Evolutionary conservation across 2,329 filamentous ascomycete species (phyloP), one percentile per base, ranked within the genome.

Genomic region (Pseudogymnoascus sp.): DNA sequence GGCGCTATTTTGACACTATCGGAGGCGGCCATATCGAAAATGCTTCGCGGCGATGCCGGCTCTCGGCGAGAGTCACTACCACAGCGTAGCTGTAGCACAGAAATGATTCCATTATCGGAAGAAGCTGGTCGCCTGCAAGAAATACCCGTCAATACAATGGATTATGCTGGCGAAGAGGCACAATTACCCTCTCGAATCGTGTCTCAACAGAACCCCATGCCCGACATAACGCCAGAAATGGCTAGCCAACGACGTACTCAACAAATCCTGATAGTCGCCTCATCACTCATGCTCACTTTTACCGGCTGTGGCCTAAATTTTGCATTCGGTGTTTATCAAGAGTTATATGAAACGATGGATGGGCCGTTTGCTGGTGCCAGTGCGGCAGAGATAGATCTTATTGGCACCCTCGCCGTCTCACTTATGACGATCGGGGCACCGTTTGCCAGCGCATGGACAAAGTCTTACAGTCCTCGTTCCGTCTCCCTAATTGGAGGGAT

Each of bases 281-380:
- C 67, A 45, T 65, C 71, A 39, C 73, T 73, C 59, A 66, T 70
- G 12, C 67, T 75, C 7, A 71, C 72, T 10, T 74, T 75, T 54
- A 75, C 72, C 36, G 70, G 69, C 57, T 75, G 74, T 57, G 75
- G 74, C 21, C 70, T 76, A 18, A 74, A 72, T 54, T 77, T 77
- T 62, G 71, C 73, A 8, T 77, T 76, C 42, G 75, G 75, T 34
- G 73, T 77, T 39, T 77, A 76, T 54, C 75, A 77, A 68, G 75
- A 72, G 5, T 69, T 76, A 0, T 77, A 76, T 39, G 74, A 76
- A 59, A 68, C 70, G 3, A 69, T 76, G 66, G 64, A 66, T n/a
- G 71, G 69, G 0, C 76, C 76, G 0, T 78, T 78, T 62, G 70
- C 70, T 0, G 69, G 71, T 12, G 73, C 74, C n/a, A 71, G 70